Base-by-base conservation (phyloP, 805 yeast species). In the Cephaloascus albidus region DNA sequence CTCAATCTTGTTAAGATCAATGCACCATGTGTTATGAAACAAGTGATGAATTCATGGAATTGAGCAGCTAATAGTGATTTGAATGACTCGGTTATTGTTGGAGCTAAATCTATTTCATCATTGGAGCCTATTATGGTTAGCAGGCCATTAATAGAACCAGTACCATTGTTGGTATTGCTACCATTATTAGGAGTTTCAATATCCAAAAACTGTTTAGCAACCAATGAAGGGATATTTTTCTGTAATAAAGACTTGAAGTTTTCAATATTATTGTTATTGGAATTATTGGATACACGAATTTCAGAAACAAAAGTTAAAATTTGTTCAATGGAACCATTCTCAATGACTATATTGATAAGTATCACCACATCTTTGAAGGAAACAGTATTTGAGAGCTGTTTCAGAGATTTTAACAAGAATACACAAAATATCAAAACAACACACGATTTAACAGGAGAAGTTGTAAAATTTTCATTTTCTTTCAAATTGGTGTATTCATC, bases 281-380 rank as follows among this genome's bases (percentile, higher is more conserved):
- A 53, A 3, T 70, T 60, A 5, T 58, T 43, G 0, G 58, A 52
- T n/a, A n/a, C n/a, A n/a, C n/a, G n/a, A 2, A 70, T 70, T 39
- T 79, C 87, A 1, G 87, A 80, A 2, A 81, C 56, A 33, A 74
- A 61, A 17, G 76, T 70, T 48, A 85, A 60, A 18, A 85, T 55
- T 49, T 78, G 82, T 52, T 85, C 93, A 46, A 83, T 59, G 0
- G 85, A 85, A 32, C 90, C 93, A 23, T 72, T 61, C 37, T 75
- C 74, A 6, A 82, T 76, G 15, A 76, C 69, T 37, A 60, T 55
- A 30, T 73, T 73, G 62, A 82, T 70, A 41, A 85, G 85, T 23
- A 65, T 65, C 43, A 80, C 73, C 20, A 82, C 74, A 6, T 57
- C 45, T 50, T 81, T 83, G 53, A 87, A 81, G n/a, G n/a, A n/a